phyloP scores from a whole-genome alignment of 352 stramenopile species.

The Pythium monospermum region DNA sequence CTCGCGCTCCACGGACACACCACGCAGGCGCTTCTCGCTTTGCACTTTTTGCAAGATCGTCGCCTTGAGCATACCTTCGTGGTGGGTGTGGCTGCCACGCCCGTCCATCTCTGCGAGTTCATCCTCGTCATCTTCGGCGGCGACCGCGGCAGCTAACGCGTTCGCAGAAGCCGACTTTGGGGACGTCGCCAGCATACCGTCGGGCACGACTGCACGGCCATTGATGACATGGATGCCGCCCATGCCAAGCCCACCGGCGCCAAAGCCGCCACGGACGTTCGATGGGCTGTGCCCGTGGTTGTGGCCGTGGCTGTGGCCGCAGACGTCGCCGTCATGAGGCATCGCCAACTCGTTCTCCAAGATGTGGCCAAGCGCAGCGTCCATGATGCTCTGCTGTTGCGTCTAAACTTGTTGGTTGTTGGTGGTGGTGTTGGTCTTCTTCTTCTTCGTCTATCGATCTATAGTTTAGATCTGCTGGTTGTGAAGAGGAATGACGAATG shows the following conservation, averaged over 20 bases:
- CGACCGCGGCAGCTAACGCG: conserved; percentile 16
- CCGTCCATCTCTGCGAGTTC: conserved; percentile 17
- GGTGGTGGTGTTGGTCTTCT: background rate
- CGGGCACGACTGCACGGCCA: conserved; percentile 11
- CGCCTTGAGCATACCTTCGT: conserved; percentile 66
- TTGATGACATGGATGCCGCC: conserved; percentile 24
- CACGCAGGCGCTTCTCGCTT: conserved; percentile 62
- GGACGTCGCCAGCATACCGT: conserved; percentile 17
- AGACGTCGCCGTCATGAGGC: conserved; percentile 20
- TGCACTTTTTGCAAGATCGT: conserved; percentile 74
- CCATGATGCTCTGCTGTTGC: conserved; percentile 2
- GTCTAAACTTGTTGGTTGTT: background rate
- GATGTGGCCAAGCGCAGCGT: conserved; percentile 20
- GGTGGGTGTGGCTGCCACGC: conserved; percentile 27
- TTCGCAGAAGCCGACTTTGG: conserved; percentile 20
- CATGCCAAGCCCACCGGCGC: background rate
- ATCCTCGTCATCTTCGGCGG: conserved; percentile 17
- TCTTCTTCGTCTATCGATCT: too few species aligned
- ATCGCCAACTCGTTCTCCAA: conserved; percentile 19
- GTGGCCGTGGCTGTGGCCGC: conserved; percentile 13
- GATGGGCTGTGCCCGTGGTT: conserved; percentile 2
- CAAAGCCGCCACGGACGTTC: background rate
- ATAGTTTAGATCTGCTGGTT: too few species aligned
- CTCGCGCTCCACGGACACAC: conserved; percentile 35
- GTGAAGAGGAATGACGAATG: too few species aligned